Percentiles rank a stretch among this genome's conserved stretches.
These are phyloP conservation scores for Penicillium robsamsonii DNA, from an alignment of 495 filamentous ascomycete genomes.

Conservation along the genomic window DNA sequence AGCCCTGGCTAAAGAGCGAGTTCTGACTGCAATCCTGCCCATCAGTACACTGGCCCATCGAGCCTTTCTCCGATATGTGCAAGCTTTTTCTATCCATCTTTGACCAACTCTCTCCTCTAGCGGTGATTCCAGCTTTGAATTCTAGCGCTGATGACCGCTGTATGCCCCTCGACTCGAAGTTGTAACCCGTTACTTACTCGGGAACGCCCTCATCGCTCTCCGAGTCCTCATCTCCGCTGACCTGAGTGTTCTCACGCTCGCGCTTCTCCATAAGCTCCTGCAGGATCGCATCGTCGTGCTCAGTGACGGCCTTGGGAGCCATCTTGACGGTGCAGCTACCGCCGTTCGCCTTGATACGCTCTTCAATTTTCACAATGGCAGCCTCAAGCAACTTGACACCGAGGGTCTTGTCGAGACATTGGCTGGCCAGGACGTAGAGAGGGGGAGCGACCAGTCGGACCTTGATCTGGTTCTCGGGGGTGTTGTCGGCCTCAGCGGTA, in stretches of 20 bases:
- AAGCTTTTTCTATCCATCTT: slow-evolving; percentile 41
- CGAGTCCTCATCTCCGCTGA: slow-evolving; percentile 92
- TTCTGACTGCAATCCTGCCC: slow-evolving; percentile 34
- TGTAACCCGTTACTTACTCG: slow-evolving; percentile 35
- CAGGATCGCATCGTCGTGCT: slow-evolving; percentile 95
- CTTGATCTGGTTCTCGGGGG: slow-evolving; percentile 86
- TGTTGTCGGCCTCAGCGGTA: slow-evolving; percentile 85
- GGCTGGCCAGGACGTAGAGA: slow-evolving; percentile 88
- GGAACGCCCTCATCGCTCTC: slow-evolving; percentile 78
- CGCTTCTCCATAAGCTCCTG: slow-evolving; percentile 99
- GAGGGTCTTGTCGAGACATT: slow-evolving; percentile 86
- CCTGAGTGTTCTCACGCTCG: slow-evolving; percentile 94
- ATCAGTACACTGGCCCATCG: slow-evolving; percentile 35
- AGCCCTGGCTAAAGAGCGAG: slow-evolving; percentile 25
- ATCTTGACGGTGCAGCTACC: slow-evolving; percentile 87
- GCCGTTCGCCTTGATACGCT: slow-evolving; percentile 67
- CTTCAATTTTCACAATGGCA: slow-evolving; percentile 80
- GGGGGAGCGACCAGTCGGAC: slow-evolving; percentile 94
- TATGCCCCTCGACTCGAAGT: slow-evolving; percentile 17
- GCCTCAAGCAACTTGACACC: slow-evolving; percentile 82
- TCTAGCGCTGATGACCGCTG: slow-evolving; percentile 21
- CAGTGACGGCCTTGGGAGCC: slow-evolving; percentile 98
- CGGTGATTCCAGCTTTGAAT: slow-evolving; percentile 15
- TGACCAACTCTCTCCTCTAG: slow-evolving; percentile 18
- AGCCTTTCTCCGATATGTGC: slow-evolving; percentile 38